Evolutionary conservation across 306 rosid species (phyloP), one percentile per base, ranked within the genome.

Genomic region (Ormosia semicastrata): DNA sequence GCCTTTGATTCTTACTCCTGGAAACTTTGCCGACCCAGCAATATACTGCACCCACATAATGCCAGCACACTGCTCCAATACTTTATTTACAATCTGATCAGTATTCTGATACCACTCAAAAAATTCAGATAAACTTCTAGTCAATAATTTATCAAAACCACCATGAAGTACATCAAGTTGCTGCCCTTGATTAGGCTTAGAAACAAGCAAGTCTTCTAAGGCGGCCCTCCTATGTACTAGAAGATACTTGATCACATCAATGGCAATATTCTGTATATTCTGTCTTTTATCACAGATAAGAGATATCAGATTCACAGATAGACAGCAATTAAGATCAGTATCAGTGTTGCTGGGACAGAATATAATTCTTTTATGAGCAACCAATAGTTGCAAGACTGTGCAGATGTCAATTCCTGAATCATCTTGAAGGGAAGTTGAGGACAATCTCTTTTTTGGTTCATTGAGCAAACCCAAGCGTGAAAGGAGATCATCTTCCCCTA

Each of bases 41-140:
- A 96, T 90, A 89, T 89, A 96, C 88, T 96, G 99, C 84, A 87
- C 90, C 98, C 98, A 96, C 98, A 94, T 94, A 81, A 94, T 86
- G 56, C 90, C 88, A 66, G 98, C 99, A 88, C 95, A 91, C 85
- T 94, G 92, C 87, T 96, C 99, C 87, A 96, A 87, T 65, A 90
- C 90, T 77, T 96, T 94, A 69, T 87, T 92, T 81, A 96, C 93
- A 67, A 67, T 54, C 82, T 77, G 94, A 68, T 92, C 97, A 79
- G 90, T 67, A 73, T 79, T 87, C 66, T 90, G 91, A 91, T 89
- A 90, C 99, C 99, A 96, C 65, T 91, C 92, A 67, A 90, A 94
- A 88, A 96, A 96, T 70, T 82, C 92, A 44, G 94, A 69, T 67
- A 92, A 86, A 84, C 84, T 87, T 86, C 89, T 90, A 8, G 97